A percentile compares a stretch with the other conserved stretches of the same genome.
Evolutionary conservation across 2,329 filamentous ascomycete species (phyloP).

Genomic region (Sphaerostilbella broomeana): DNA sequence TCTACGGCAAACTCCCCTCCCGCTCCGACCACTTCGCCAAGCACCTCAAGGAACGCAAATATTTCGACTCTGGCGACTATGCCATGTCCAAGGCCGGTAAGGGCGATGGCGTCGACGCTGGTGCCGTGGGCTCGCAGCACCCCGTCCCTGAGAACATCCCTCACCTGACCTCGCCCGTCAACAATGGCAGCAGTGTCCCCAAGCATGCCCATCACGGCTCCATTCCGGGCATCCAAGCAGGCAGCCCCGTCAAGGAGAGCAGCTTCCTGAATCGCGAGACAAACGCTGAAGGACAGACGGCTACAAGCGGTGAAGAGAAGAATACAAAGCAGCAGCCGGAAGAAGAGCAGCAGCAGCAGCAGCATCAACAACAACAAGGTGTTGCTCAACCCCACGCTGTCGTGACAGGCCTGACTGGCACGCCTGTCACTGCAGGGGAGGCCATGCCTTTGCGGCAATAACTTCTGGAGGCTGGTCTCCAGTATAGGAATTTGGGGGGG

Average conservation of each 20-base stretch:
- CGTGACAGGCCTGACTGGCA: conserved; percentile 4
- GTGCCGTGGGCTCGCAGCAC: conserved; percentile 89
- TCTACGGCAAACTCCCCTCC: conserved; percentile 96
- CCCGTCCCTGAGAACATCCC: conserved; percentile 93
- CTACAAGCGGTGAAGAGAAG: conserved; percentile 5
- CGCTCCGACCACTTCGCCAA: conserved; percentile 96
- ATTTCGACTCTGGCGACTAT: conserved; percentile 95
- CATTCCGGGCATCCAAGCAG: conserved; percentile 48
- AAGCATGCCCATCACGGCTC: conserved; percentile 37
- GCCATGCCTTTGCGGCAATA: conserved; percentile 10
- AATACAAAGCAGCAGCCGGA: background rate
- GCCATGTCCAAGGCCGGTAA: conserved; percentile 97
- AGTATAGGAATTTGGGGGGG: too few relatives aligned
- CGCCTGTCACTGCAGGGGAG: conserved; percentile 5
- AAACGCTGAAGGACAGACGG: conserved; percentile 51
- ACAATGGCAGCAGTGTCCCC: conserved; percentile 26
- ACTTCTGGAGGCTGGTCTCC: too few relatives aligned
- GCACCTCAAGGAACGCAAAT: conserved; percentile 98
- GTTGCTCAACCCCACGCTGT: background rate
- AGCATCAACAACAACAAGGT: background rate
- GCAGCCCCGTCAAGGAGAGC: conserved; percentile 84
- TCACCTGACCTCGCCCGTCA: conserved; percentile 66
- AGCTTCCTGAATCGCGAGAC: conserved; percentile 81
- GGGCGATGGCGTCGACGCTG: conserved; percentile 87
- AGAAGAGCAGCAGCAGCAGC: too few relatives aligned